Evolutionary conservation across 768 basidiomycete species (phyloP).

Genomic region (Macrolepiota fuliginosa): DNA sequence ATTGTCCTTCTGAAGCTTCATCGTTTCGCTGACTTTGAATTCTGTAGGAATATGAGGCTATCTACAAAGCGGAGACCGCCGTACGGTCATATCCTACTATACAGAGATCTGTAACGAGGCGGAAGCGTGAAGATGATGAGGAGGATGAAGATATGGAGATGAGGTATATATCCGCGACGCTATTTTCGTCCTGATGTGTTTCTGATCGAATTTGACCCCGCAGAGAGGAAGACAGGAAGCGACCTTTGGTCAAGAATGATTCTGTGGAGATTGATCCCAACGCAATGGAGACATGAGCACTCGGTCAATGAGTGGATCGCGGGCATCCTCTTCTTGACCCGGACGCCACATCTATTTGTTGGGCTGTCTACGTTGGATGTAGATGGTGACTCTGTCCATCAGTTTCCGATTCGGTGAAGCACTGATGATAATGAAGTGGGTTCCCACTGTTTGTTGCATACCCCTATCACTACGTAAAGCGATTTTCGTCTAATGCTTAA

Average conservation of each 20-base stretch:
- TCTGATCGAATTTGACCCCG: conserved; percentile 3
- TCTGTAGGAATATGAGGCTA: conserved; percentile 86
- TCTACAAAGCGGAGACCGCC: conserved; percentile 77
- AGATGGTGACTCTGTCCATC: neutral
- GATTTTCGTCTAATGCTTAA: conserved; percentile 15
- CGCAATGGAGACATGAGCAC: conserved; percentile 47
- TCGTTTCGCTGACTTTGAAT: neutral
- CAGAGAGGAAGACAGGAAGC: conserved; percentile 48
- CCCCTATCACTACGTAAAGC: conserved; percentile 6
- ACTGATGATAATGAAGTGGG: neutral
- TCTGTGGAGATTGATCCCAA: conserved; percentile 35
- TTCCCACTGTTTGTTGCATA: conserved; percentile 5
- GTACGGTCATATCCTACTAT: conserved; percentile 55
- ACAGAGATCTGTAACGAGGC: conserved; percentile 45
- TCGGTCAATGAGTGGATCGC: neutral
- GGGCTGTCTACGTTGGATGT: neutral
- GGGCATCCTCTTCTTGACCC: neutral
- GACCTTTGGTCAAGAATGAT: conserved; percentile 36
- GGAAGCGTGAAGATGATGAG: conserved; percentile 77
- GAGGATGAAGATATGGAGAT: conserved; percentile 51
- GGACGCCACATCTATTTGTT: neutral
- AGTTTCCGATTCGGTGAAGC: neutral
- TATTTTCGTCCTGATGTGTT: neutral
- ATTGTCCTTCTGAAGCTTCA: neutral
- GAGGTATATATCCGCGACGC: neutral